A percentile compares a stretch with the other conserved stretches of the same genome.
phyloP scores from a whole-genome alignment of 1,284 basidiomycete genomes.

The Ceratobasidium sp. region DNA sequence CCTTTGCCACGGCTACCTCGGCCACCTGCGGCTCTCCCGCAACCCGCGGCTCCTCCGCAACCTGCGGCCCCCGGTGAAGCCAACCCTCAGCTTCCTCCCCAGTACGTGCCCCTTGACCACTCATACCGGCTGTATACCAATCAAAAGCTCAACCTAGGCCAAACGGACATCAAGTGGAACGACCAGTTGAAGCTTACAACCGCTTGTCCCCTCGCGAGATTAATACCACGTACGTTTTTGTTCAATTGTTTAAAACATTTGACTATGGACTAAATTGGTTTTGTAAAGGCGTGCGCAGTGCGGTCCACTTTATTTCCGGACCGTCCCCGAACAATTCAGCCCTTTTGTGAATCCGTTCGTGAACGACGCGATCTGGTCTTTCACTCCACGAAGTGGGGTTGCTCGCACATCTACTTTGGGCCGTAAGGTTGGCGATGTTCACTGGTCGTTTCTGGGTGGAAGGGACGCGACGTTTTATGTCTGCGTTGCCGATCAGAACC shows the following conservation, averaged over 20 bases:
- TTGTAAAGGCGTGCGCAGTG: constrained; percentile 3
- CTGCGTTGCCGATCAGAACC: background rate
- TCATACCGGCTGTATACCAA: background rate
- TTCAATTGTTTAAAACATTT: background rate
- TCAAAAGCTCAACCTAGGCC: constrained; percentile 1
- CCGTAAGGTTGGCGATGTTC: constrained; percentile 19
- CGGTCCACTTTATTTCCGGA: constrained; percentile 9
- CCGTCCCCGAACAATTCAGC: background rate
- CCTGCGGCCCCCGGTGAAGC: constrained; percentile 4
- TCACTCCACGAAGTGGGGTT: constrained; percentile 9
- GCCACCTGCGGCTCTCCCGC: too few relatives aligned
- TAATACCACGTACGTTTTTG: background rate
- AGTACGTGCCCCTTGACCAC: background rate
- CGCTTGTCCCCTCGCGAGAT: background rate
- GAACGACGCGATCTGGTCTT: constrained; percentile 8
- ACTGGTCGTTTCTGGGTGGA: background rate
- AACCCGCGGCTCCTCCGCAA: background rate
- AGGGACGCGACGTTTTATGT: constrained; percentile 10
- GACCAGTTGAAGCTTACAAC: background rate
- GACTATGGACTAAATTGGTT: background rate
- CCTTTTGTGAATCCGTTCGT: constrained; percentile 2
- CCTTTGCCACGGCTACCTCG: too few relatives aligned
- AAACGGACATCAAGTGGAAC: background rate
- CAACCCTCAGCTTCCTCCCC: background rate
- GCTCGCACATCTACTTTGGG: constrained; percentile 9